These are phyloP conservation scores for Pisolithus marmoratus DNA, from an alignment of 768 basidiomycete species.

Conservation along the genomic window DNA sequence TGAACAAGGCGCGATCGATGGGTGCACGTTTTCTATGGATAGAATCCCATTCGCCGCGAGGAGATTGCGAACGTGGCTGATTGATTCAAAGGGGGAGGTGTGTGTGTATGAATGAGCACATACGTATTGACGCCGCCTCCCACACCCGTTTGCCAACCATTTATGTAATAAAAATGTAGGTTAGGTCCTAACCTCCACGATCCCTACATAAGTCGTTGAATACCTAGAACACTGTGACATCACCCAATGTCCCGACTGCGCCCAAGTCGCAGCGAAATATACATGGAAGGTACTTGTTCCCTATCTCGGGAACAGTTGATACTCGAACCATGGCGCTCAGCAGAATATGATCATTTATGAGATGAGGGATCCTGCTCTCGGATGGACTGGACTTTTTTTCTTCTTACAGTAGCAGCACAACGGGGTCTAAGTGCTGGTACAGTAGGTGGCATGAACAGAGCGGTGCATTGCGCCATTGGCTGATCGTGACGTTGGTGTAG, in stretches of 20 bases:
- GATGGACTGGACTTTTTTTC: conserved; percentile 99
- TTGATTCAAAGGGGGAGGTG: conserved; percentile 99
- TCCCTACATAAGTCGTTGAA: conserved; percentile 94
- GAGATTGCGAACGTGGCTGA: conserved; percentile 84
- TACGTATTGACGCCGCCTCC: background rate
- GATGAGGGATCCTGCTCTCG: no score
- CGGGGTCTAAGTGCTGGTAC: conserved; percentile 81
- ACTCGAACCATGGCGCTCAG: conserved; percentile 91
- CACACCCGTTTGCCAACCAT: background rate
- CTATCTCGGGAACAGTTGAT: conserved; percentile 96
- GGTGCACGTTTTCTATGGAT: conserved; percentile 99
- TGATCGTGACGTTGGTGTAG: conserved; percentile 32
- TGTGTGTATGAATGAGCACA: conserved; percentile 38
- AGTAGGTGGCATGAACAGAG: conserved; percentile 43
- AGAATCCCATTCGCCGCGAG: conserved; percentile 97
- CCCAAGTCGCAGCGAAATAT: conserved; percentile 94
- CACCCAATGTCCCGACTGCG: conserved; percentile 92
- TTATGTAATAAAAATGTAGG: conserved; percentile 33
- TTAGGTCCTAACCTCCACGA: conserved; percentile 91
- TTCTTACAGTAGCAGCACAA: conserved; percentile 77
- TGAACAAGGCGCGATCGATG: conserved; percentile 92
- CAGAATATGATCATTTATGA: conserved; percentile 96
- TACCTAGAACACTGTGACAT: conserved; percentile 93
- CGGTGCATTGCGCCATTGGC: background rate
- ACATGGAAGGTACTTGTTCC: conserved; percentile 97